These are phyloP conservation scores for Komagataella phaffii DNA, from an alignment of 805 yeast genomes.

Conservation along the genomic window DNA sequence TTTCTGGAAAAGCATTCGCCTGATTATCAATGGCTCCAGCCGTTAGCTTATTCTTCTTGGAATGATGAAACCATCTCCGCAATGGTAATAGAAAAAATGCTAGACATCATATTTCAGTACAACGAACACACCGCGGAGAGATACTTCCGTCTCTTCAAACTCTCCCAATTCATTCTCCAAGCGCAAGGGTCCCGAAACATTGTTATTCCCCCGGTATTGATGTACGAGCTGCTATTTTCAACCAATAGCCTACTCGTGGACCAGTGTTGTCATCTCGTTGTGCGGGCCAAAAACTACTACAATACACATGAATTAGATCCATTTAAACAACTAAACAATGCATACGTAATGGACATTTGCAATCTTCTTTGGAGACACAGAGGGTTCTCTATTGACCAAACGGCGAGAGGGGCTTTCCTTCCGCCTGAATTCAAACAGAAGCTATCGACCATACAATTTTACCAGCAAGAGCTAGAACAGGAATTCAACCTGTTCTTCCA, in stretches of 20 bases:
- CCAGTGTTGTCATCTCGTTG: background rate
- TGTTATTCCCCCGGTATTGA: background rate
- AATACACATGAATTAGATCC: constrained; percentile 7
- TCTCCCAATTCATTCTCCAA: background rate
- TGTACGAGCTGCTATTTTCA: background rate
- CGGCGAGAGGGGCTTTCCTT: constrained; percentile 25
- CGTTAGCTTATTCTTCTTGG: background rate
- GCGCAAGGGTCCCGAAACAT: background rate
- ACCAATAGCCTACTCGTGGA: background rate
- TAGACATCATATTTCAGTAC: background rate
- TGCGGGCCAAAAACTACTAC: constrained; percentile 3
- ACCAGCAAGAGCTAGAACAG: constrained; percentile 9
- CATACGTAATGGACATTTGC: constrained; percentile 40
- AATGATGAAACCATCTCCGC: background rate
- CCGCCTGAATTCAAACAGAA: constrained; percentile 18
- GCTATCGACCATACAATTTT: constrained; percentile 14
- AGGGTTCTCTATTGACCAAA: constrained; percentile 25
- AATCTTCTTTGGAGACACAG: constrained; percentile 44
- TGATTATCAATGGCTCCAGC: background rate
- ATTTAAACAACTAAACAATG: constrained; percentile 25
- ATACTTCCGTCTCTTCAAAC: background rate
- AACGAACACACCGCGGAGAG: background rate
- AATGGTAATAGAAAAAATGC: background rate
- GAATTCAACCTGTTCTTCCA: constrained; percentile 28
- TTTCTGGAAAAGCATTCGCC: background rate